Conservation (phyloP, 2,329 filamentous ascomycete species). For the Fusarium mundagurra region DNA sequence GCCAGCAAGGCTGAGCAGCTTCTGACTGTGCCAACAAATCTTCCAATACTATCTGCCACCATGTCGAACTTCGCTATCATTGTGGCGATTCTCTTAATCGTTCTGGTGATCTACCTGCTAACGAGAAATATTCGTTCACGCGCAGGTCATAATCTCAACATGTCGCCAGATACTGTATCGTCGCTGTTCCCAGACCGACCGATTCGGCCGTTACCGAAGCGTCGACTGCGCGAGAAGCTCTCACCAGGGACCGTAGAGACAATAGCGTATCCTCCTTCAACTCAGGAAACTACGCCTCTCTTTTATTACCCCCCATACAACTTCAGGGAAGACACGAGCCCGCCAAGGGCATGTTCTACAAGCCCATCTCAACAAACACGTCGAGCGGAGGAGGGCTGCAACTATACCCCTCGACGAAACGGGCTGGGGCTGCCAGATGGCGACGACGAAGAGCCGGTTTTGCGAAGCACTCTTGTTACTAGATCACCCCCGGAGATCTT, state of each 20-base stretch:
- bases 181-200: constrained; percentile 87
- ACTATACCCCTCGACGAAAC: constrained; percentile 43
- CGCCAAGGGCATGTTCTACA: constrained; percentile 29
- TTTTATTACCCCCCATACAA: constrained; percentile 71
- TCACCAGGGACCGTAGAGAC: constrained; percentile 85
- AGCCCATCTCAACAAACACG: constrained; percentile 38
- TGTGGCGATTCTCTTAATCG: constrained; percentile 20
- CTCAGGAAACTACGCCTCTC: constrained; percentile 75
- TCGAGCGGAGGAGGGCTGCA: constrained; percentile 37
- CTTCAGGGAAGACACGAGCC: constrained; percentile 57
- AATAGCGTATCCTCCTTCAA: constrained; percentile 83
- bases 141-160: constrained; percentile 60
- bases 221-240: constrained; percentile 85
- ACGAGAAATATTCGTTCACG: constrained; percentile 33
- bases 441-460: constrained; percentile 66
- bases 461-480: constrained; percentile 53
- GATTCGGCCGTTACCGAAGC: constrained; percentile 91
- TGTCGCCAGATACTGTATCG: constrained; percentile 80
- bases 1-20: constrained; percentile 2
- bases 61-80: constrained; percentile 27
- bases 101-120: constrained; percentile 42
- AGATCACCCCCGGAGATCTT: constrained; percentile 59
- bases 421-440: constrained; percentile 64
- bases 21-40: neutral
- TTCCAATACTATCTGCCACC: constrained; percentile 1